A percentile compares a stretch with the other conserved stretches of the same genome.
These are phyloP conservation scores for Thelonectria blattea DNA, from an alignment of 2,329 filamentous ascomycete genomes.

Conservation along the genomic window DNA sequence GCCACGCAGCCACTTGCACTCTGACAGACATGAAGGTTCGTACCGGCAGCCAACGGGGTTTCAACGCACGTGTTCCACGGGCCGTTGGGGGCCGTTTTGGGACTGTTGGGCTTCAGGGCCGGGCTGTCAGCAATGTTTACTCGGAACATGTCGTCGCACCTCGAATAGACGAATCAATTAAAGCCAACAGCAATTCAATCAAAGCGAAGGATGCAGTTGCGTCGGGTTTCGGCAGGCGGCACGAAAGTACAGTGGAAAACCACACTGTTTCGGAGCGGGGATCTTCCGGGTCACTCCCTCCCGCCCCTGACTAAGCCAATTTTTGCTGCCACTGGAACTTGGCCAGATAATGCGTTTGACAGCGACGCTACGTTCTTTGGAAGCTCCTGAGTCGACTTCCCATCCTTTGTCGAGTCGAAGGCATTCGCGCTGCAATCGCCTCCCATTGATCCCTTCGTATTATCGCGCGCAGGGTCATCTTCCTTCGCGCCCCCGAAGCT, in stretches of 20 bases:
- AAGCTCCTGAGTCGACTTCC: constrained; percentile 35
- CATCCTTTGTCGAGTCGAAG: constrained; percentile 29
- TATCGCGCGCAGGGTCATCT: constrained; percentile 3
- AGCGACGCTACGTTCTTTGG: constrained; percentile 18
- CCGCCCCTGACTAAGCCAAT: constrained; percentile 35
- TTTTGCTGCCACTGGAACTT: constrained; percentile 24
- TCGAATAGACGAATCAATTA: background rate
- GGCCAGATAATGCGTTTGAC: constrained; percentile 35
- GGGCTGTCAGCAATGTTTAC: background rate
- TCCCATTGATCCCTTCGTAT: background rate
- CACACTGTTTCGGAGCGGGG: constrained; percentile 11
- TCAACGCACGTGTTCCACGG: background rate
- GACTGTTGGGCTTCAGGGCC: too few relatives aligned
- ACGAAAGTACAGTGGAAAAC: background rate
- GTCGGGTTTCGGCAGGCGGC: constrained; percentile 9
- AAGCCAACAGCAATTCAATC: background rate
- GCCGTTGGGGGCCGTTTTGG: too few relatives aligned
- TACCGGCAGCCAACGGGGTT: background rate
- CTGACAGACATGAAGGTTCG: too few relatives aligned
- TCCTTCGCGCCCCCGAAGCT: constrained; percentile 7
- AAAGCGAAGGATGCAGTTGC: background rate
- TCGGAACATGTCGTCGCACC: background rate
- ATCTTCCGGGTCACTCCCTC: constrained; percentile 21
- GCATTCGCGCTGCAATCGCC: constrained; percentile 16
- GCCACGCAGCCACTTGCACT: background rate